Evolutionary conservation across 345 rosid genomes (phyloP).

Genomic region (Raphanus sativus): DNA sequence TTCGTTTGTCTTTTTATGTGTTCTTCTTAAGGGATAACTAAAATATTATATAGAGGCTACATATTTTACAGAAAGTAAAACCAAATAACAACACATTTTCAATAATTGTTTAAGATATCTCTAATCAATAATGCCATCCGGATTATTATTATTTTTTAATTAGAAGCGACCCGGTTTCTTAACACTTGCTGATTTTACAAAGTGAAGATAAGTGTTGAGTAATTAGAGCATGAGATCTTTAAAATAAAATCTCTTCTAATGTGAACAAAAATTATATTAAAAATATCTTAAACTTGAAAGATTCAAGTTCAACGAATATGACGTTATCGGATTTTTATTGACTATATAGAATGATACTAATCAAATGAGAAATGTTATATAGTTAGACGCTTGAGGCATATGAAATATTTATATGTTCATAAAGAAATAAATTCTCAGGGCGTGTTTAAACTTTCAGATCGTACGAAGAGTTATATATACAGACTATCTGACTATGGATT

Average conservation of each 20-base stretch:
- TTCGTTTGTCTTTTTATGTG: neutral
- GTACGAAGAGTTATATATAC: too few relatives aligned
- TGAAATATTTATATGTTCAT: neutral
- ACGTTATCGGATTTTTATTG: neutral
- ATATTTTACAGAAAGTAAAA: neutral
- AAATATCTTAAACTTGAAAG: neutral
- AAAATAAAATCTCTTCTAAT: neutral
- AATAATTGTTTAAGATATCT: neutral
- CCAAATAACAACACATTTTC: neutral
- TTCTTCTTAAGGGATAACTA: neutral
- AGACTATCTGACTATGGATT: neutral
- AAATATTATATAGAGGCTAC: neutral
- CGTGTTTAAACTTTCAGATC: too few relatives aligned
- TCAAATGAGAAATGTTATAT: neutral
- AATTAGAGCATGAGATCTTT: neutral
- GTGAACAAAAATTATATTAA: neutral
- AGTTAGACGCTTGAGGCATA: neutral
- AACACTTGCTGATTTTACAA: neutral
- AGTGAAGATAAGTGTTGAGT: neutral
- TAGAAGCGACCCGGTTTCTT: neutral
- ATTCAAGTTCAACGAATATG: neutral
- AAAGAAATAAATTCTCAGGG: neutral
- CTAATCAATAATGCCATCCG: neutral
- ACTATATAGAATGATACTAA: neutral
- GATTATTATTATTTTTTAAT: too few relatives aligned